Percentiles rank a stretch among this genome's conserved stretches.
Conservation (phyloP, 2,329 filamentous ascomycete genomes). For the Diaporthe sp. region DNA sequence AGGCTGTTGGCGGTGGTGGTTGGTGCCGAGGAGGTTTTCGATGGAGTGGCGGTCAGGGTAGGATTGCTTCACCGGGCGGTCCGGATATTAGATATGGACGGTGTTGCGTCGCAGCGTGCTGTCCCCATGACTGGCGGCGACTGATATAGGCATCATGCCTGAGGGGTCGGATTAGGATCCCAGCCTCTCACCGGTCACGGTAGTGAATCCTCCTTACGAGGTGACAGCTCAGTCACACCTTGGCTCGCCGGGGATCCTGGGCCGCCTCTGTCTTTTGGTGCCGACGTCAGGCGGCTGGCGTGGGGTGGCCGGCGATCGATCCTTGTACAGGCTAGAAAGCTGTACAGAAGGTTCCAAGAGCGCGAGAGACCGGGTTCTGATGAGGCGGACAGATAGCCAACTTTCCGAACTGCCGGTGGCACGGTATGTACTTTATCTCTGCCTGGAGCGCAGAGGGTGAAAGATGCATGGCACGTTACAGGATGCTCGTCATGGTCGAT, state of each 20-base stretch:
- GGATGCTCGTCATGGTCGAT: background rate
- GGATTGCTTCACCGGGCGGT: background rate
- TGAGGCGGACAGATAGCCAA: background rate
- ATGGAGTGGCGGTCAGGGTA: background rate
- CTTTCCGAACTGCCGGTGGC: background rate
- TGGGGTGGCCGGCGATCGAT: conserved; percentile 13
- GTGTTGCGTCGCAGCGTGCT: background rate
- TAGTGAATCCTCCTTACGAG: conserved; percentile 1
- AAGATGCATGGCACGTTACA: conserved; percentile 26
- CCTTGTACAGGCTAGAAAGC: background rate
- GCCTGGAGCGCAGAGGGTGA: background rate
- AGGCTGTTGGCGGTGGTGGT: conserved; percentile 1
- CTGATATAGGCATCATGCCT: background rate
- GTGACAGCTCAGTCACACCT: conserved; percentile 28
- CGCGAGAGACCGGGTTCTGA: background rate
- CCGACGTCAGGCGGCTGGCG: conserved; percentile 21
- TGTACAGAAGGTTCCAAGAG: background rate
- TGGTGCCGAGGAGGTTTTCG: background rate
- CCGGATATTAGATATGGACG: background rate
- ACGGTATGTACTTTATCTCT: conserved; percentile 20
- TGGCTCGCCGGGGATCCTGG: conserved; percentile 7
- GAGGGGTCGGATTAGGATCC: conserved; percentile 16
- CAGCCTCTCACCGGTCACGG: conserved; percentile 22
- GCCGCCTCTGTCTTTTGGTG: conserved; percentile 6
- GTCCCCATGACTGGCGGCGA: background rate